Base-by-base conservation (phyloP, 129 eudicot genomes). In the Calendula officinalis region DNA sequence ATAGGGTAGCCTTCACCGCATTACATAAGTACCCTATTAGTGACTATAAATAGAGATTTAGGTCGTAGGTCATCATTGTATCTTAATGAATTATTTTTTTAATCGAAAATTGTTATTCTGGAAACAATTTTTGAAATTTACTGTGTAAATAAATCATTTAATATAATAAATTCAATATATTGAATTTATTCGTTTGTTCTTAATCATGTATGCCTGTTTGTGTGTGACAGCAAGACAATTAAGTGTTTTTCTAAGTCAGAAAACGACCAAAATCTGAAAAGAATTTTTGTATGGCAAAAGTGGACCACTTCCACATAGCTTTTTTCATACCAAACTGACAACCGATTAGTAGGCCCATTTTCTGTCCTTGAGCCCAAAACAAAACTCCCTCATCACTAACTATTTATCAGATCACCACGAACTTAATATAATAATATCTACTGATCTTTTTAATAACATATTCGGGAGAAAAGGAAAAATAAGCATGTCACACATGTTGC, bases 321-420 rank as follows among this genome's bases (percentile, higher is more conserved):
- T 65, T 65, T 65, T 17, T 66, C 71, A n/a, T 9, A 67, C 41
- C 62, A 53, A 67, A 51, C 62, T 52, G 71, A 66, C 71, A 67
- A 27, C 30, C 11, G 40, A 40, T 30, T 35, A 12, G 68, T 62
- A 62, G 68, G 68, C 68, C 68, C 55, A 45, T 55, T 62, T 62
- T 62, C 43, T 62, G 68, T 45, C 55, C 41, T 62, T 22, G 41
- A 32, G 68, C 68, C 54, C 68, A 62, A 62, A 65, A 50, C 57
- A 7, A 50, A 50, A 63, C 27, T 11, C 5, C 22, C 17, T 13
- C 32, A 5, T 60, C 35, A 9, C n/a, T 2, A 15, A 33, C 2
- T 54, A 39, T 15, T 6, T 10, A 37, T 39, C 22, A 38, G 7
- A 7, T 57, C 45, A 57, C 15, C 15, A 58, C 27, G 13, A 58